A percentile compares a stretch with the other conserved stretches of the same genome.
Evolutionary conservation across 2,329 filamentous ascomycete species (phyloP).

Genomic region (Trichocomaceae sp.): DNA sequence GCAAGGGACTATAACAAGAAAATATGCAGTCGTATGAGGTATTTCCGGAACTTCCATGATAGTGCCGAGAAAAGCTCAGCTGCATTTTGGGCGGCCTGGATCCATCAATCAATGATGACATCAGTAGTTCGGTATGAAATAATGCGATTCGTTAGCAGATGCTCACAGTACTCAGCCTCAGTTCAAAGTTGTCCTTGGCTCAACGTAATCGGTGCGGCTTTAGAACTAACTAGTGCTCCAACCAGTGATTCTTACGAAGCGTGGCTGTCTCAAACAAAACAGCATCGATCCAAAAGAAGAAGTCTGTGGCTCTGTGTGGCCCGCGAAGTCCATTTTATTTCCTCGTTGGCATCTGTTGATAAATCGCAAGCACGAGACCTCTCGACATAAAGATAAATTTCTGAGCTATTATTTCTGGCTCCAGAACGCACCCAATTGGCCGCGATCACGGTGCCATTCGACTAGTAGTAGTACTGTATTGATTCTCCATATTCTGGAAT

Average conservation of each 20-base stretch:
- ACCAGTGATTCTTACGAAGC: neutral
- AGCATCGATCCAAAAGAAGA: neutral
- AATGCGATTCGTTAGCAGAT: neutral
- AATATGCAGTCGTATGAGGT: neutral
- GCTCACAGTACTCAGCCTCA: neutral
- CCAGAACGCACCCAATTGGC: neutral
- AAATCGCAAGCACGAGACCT: conserved; percentile 4
- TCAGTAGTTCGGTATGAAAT: neutral
- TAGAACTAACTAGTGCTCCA: neutral
- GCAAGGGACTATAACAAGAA: neutral
- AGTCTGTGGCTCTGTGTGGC: conserved; percentile 1
- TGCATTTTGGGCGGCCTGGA: neutral
- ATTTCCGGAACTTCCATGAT: neutral
- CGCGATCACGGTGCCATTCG: neutral
- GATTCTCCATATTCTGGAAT: neutral
- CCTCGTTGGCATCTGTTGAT: neutral
- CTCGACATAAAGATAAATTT: neutral
- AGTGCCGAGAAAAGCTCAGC: neutral
- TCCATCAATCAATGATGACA: neutral
- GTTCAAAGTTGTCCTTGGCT: neutral
- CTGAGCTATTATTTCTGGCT: neutral
- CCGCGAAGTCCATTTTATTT: neutral
- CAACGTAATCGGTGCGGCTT: neutral
- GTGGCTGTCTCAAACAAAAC: neutral
- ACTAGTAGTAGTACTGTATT: no score